phyloP scores from a whole-genome alignment of 75 land plant species.

The Picea sitchensis region DNA sequence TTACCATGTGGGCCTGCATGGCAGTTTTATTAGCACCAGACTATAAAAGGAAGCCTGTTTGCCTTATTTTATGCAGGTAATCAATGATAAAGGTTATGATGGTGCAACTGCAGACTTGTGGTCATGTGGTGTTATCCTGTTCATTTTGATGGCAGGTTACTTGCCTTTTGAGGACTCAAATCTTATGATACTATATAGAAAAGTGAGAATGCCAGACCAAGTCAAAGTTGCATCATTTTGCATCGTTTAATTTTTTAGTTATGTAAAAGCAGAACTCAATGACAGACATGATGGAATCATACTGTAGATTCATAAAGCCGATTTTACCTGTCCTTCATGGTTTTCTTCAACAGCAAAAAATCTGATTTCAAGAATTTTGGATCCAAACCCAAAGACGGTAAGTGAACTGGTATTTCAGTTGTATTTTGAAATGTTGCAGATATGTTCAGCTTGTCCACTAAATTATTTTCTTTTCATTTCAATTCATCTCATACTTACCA shows the following conservation, averaged over 20 bases:
- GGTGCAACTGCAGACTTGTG: constrained; percentile 92
- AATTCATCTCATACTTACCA: too few species aligned
- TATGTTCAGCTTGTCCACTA: too few species aligned
- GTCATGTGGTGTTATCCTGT: constrained; percentile 89
- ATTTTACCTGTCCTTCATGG: constrained; percentile 85
- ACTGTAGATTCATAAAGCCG: constrained; percentile 77
- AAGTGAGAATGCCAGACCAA: constrained; percentile 25
- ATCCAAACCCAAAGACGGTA: constrained; percentile 88
- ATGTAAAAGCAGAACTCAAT: too few species aligned
- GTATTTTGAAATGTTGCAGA: too few species aligned
- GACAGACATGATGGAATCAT: too few species aligned
- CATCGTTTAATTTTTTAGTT: too few species aligned
- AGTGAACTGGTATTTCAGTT: constrained; percentile 18
- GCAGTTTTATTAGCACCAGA: too few species aligned
- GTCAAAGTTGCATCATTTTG: background rate
- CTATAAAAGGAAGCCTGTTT: too few species aligned
- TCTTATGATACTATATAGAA: constrained; percentile 50
- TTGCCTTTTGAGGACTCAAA: constrained; percentile 74
- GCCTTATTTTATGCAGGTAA: constrained; percentile 29
- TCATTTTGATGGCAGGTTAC: constrained; percentile 83
- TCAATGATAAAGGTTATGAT: constrained; percentile 67
- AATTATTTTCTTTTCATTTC: too few species aligned
- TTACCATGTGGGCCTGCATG: too few species aligned
- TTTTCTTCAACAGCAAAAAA: constrained; percentile 81
- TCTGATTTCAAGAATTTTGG: constrained; percentile 68